Evolutionary conservation across 1,139 yeast genomes (phyloP), one percentile per base, ranked within the genome.

Genomic region (Yamadazyma pseudoaaseri): DNA sequence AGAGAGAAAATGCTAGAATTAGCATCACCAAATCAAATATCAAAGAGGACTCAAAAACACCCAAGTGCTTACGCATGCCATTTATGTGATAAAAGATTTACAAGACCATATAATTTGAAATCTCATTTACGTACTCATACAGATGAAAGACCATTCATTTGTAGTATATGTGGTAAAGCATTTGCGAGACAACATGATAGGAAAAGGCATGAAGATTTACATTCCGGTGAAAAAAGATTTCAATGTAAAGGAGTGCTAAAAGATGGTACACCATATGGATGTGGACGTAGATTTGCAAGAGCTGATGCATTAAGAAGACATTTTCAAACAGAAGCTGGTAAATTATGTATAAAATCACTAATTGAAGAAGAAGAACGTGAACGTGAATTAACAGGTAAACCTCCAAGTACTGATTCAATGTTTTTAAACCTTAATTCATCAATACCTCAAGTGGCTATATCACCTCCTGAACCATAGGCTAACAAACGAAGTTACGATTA

Each of bases 101-200:
- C 97, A 2, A 65, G 97, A 39, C 96, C 96, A 0, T 92, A 92
- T 58, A 92, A 92, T 54, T 66, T 92, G 49, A 86, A 92, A 48
- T 86, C 96, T 0, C 98, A 92, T 62, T 65, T 86, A 51, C 66
- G 96, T 38, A 90, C 97, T 0, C 98, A 92, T 56, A 90, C 97
- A 0, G 90, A 89, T 54, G 97, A 92, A 54, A 69, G 95, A 40
- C 98, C 98, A 4, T 92, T 80, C 54, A 73, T 79, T 16, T 92
- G 98, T 62, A 71, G 77, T 11, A 76, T 83, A 5, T 92, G 98
- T 61, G 94, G 94, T 6, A 87, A 89, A 58, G 92, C 96, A 3
- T 92, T 92, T 72, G 97, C 97, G 1, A 67, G 98, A 38, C 96
- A 89, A 53, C 97, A 92, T 53, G 98, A 92, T 59, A 67, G 95